Evolutionary conservation across 1,284 basidiomycete genomes (phyloP).

Genomic region (Cutaneotrichosporon mucoides): DNA sequence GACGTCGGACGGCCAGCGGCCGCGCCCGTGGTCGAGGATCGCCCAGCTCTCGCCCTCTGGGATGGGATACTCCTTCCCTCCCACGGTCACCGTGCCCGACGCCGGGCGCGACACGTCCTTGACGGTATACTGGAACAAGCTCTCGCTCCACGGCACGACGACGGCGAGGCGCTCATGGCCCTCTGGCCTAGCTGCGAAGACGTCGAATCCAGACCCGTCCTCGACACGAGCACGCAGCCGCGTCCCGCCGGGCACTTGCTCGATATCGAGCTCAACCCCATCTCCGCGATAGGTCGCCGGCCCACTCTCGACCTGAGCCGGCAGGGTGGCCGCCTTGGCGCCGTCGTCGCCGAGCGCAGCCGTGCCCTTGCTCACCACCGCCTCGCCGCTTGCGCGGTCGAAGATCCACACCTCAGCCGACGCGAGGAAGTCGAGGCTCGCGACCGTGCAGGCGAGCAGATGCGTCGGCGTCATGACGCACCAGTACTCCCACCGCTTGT

Average conservation of each 20-base stretch:
- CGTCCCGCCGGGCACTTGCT: constrained; percentile 9
- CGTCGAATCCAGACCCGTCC: constrained; percentile 5
- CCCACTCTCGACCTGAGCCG: constrained; percentile 5
- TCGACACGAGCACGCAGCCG: constrained; percentile 7
- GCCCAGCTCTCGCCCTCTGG: constrained; percentile 12
- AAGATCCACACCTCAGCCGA: constrained; percentile 7
- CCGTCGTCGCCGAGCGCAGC: not conserved
- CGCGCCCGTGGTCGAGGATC: constrained; percentile 16
- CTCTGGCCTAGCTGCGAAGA: constrained; percentile 9
- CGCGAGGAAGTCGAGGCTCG: constrained; percentile 8
- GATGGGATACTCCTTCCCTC: not conserved
- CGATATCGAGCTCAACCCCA: constrained; percentile 7
- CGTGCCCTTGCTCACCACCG: not conserved
- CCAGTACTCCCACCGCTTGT: constrained; percentile 22
- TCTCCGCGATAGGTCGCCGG: constrained; percentile 2
- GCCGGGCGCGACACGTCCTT: constrained; percentile 16
- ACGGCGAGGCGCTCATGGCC: constrained; percentile 17
- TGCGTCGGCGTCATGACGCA: constrained; percentile 14
- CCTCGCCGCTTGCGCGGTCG: not conserved
- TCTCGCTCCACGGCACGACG: constrained; percentile 11
- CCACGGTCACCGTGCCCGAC: constrained; percentile 3
- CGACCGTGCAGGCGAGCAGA: constrained; percentile 7
- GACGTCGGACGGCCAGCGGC: constrained; percentile 8
- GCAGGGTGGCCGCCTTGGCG: not conserved
- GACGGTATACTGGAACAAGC: constrained; percentile 19